A percentile compares a stretch with the other conserved stretches of the same genome.
phyloP scores from a whole-genome alignment of 1,284 basidiomycete genomes.

The Cryptococcus sp. region DNA sequence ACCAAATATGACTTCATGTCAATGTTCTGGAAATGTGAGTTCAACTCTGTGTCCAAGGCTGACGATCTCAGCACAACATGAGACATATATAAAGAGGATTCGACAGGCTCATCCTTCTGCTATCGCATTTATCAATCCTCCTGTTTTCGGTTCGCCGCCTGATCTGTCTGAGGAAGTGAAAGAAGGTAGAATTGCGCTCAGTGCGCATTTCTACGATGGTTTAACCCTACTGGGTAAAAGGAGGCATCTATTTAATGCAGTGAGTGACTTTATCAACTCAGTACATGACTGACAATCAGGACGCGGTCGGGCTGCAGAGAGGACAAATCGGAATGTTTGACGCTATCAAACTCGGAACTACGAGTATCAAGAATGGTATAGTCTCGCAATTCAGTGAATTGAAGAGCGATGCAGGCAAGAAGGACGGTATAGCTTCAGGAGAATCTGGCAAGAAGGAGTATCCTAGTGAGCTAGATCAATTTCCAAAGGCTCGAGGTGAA shows the following conservation, averaged over 20 bases:
- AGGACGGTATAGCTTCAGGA: constrained; percentile 47
- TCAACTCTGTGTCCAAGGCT: constrained; percentile 8
- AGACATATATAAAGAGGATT: constrained; percentile 62
- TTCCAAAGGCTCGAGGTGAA: too few relatives aligned
- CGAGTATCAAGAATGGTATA: constrained; percentile 71
- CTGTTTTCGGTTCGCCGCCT: constrained; percentile 77
- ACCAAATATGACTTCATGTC: constrained; percentile 56
- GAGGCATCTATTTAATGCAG: constrained; percentile 31
- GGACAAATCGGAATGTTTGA: constrained; percentile 35
- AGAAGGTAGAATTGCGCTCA: constrained; percentile 68
- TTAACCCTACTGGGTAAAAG: constrained; percentile 51
- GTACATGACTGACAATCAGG: constrained; percentile 49
- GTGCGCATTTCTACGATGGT: constrained; percentile 92
- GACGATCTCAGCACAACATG: constrained; percentile 59
- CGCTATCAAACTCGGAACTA: constrained; percentile 63
- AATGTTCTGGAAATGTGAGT: constrained; percentile 68
- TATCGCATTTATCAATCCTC: constrained; percentile 85
- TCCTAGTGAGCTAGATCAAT: constrained; percentile 19
- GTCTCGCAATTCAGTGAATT: constrained; percentile 79
- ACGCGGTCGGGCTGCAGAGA: constrained; percentile 31
- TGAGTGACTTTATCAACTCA: constrained; percentile 5
- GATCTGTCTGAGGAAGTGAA: constrained; percentile 59
- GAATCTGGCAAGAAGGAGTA: constrained; percentile 15
- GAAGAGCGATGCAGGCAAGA: constrained; percentile 57
- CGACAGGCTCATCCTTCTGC: constrained; percentile 71